Base-by-base conservation (phyloP, 768 basidiomycete genomes). In the Asterophora lycoperdoides region DNA sequence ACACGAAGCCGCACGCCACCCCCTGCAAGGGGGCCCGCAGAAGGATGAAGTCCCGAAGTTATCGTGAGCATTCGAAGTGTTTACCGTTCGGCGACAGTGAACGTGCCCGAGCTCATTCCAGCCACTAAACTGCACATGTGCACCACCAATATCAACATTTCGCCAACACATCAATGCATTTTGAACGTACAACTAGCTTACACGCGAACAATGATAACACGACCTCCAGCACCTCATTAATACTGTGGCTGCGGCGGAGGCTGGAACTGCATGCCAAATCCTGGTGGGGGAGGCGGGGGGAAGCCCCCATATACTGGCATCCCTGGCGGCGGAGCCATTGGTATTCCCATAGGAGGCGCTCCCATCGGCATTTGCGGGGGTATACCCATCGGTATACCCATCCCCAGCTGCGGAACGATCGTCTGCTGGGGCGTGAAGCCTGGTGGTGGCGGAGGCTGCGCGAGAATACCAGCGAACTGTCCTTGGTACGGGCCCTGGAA, bases 401-500 rank as follows among this genome's bases (percentile, higher is more conserved):
- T 63, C n/a, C 59, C 66, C 70, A 75, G 71, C 11, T 76, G 70
- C 33, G 79, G 78, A 54, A 83, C 69, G 34, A 86, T 73, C 4
- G 83, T 81, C 61, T 85, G 84, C 57, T 86, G 86, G 15, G 81
- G 79, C 0, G 83, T 78, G 50, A 90, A 90, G 8, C 89, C 89
- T 42, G 86, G 80, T 0, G 89, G 89, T 0, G 90, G 89, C 2
- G 87, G 83, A 0, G 88, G 87, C 41, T 80, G 83, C 3, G 91
- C 88, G 47, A 96, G 76, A 13, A 79, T 86, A 33, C 93, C 93
- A 8, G 93, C 93, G 62, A 93, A 95, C 68, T 94, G 93, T n/a
- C 93, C 93, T 70, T 89, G 84, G 60, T 89, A 88, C 1, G 82
- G 84, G 13, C 81, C 86, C 57, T 83, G 82, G 60, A 78, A 89